Conservation (phyloP, 345 rosid species). For the Arabis alpina region DNA sequence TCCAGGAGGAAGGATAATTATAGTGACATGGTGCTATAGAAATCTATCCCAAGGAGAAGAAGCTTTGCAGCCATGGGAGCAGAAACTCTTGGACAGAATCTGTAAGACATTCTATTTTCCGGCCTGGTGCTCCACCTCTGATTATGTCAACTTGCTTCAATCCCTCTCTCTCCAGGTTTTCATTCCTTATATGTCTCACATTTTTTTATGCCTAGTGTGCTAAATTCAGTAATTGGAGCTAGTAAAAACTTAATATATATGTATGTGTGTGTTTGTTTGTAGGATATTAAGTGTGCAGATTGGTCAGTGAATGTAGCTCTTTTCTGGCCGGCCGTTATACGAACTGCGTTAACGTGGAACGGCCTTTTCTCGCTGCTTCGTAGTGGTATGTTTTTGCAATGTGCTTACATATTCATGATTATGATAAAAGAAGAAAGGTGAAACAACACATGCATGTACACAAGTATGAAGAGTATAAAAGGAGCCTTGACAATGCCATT, state of each 20-base stretch:
- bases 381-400: slow-evolving; percentile 52
- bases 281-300: slow-evolving; percentile 88
- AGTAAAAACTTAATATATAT: not conserved
- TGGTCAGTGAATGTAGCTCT: slow-evolving; percentile 88
- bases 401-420: not conserved
- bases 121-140: slow-evolving; percentile 82
- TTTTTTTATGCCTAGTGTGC: not conserved
- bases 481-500: slow-evolving; percentile 93
- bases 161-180: slow-evolving; percentile 63
- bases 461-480: slow-evolving; percentile 74
- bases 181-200: not conserved
- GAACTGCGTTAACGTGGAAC: slow-evolving; percentile 82
- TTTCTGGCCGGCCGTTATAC: slow-evolving; percentile 92
- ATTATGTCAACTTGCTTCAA: slow-evolving; percentile 67
- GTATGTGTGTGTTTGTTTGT: not conserved
- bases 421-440: no score
- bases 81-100: slow-evolving; percentile 60
- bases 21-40: slow-evolving; percentile 96
- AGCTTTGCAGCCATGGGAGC: slow-evolving; percentile 74
- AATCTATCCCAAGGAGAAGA: slow-evolving; percentile 67
- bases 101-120: slow-evolving; percentile 82
- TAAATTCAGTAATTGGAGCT: not conserved
- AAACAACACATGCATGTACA: not conserved
- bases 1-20: slow-evolving; percentile 76
- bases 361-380: slow-evolving; percentile 71